phyloP scores from a whole-genome alignment of 2,329 filamentous ascomycete species.

The Curvularia eragrostidis region DNA sequence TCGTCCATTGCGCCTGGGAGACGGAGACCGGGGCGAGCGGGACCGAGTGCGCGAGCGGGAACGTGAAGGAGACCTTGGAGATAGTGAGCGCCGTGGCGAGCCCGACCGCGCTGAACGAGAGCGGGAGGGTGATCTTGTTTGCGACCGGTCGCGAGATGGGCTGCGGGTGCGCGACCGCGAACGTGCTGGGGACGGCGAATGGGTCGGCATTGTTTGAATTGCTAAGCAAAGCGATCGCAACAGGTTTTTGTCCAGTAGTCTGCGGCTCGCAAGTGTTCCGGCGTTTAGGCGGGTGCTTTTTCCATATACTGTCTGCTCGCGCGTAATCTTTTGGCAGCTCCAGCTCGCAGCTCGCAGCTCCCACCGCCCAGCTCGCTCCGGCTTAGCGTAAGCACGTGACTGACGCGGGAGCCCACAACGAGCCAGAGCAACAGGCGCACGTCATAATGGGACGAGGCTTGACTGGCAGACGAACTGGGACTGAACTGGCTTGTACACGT shows the following conservation, averaged over 20 bases:
- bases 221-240: background rate
- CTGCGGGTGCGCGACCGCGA: conserved; percentile 44
- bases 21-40: conserved; percentile 31
- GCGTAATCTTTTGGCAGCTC: conserved; percentile 25
- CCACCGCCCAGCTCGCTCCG: conserved; percentile 6
- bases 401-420: conserved; percentile 10
- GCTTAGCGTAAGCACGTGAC: conserved; percentile 25
- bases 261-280: background rate
- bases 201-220: conserved; percentile 29
- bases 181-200: conserved; percentile 33
- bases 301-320: conserved; percentile 8
- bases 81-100: conserved; percentile 48
- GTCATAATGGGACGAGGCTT: background rate
- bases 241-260: background rate
- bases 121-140: conserved; percentile 36
- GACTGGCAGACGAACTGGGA: background rate
- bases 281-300: background rate
- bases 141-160: conserved; percentile 52
- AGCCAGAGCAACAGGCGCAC: conserved; percentile 3
- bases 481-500: background rate
- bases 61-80: conserved; percentile 46
- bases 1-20: conserved; percentile 48
- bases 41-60: conserved; percentile 47
- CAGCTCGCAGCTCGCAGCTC: conserved; percentile 6
- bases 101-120: conserved; percentile 34